phyloP scores from a whole-genome alignment of 257 asterid genomes.

The Solanum pimpinellifolium region DNA sequence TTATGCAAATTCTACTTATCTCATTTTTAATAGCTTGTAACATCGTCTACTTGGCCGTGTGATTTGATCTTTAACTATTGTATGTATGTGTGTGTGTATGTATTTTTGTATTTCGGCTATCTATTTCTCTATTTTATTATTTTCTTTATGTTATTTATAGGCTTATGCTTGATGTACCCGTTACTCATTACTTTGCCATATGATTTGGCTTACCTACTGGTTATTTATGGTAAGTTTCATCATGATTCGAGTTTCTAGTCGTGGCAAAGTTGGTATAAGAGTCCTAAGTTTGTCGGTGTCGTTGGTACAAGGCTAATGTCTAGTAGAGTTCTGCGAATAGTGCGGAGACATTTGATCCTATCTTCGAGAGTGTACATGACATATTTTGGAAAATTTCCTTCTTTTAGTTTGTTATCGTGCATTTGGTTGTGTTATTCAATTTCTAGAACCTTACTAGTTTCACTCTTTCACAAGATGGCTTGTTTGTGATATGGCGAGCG shows the following conservation, averaged over 20 bases:
- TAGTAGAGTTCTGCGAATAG: background rate
- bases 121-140: background rate
- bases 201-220: background rate
- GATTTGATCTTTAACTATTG: background rate
- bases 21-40: background rate
- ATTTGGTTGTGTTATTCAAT: background rate
- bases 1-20: background rate
- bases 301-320: background rate
- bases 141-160: too few relatives aligned
- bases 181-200: background rate
- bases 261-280: background rate
- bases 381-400: too few relatives aligned
- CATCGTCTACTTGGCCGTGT: background rate
- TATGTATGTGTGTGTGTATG: background rate
- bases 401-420: background rate
- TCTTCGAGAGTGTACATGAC: too few relatives aligned
- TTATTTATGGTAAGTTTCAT: background rate
- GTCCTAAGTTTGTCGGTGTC: background rate
- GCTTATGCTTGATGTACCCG: background rate
- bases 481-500: fast-evolving
- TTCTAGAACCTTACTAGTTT: background rate
- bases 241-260: background rate
- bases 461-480: background rate
- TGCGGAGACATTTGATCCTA: background rate
- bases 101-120: background rate